Conservation (phyloP, 2,329 filamentous ascomycete species). For the Ceratocystis destructans region DNA sequence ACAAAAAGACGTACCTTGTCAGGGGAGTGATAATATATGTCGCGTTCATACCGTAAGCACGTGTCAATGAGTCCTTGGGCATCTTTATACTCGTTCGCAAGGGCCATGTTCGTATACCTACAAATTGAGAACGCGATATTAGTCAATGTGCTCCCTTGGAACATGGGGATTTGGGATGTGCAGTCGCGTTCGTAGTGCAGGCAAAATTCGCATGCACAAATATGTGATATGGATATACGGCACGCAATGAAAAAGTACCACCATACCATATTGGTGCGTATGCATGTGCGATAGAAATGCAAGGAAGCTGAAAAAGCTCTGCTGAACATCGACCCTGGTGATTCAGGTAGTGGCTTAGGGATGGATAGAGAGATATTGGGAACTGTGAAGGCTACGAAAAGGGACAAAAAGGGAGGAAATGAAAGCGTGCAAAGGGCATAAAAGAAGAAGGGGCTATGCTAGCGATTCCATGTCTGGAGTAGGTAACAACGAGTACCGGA, state of each 20-base stretch:
- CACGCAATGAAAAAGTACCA: not conserved
- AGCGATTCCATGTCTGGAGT: too few relatives aligned
- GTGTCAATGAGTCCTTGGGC: slow-evolving; percentile 30
- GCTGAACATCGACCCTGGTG: not conserved
- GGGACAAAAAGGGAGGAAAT: not conserved
- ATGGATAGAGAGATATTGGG: not conserved
- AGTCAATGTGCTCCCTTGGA: not conserved
- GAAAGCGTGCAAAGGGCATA: too few relatives aligned
- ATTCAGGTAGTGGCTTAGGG: not conserved
- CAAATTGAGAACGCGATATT: slow-evolving; percentile 18
- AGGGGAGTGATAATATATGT: slow-evolving; percentile 32
- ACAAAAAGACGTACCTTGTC: slow-evolving; percentile 33
- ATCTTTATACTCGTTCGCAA: slow-evolving; percentile 33
- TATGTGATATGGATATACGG: not conserved
- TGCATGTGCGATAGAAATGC: not conserved
- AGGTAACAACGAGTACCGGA: too few relatives aligned
- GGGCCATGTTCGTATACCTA: slow-evolving; percentile 39
- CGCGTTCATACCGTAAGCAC: slow-evolving; percentile 37
- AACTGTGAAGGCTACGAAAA: not conserved
- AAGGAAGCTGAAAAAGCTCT: not conserved
- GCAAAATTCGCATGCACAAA: not conserved
- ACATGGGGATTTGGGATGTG: too few relatives aligned
- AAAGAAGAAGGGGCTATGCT: too few relatives aligned
- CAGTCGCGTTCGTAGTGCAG: too few relatives aligned
- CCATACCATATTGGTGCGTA: not conserved